These are phyloP conservation scores for Naganishia friedmannii DNA, from an alignment of 768 basidiomycete species.

Conservation along the genomic window DNA sequence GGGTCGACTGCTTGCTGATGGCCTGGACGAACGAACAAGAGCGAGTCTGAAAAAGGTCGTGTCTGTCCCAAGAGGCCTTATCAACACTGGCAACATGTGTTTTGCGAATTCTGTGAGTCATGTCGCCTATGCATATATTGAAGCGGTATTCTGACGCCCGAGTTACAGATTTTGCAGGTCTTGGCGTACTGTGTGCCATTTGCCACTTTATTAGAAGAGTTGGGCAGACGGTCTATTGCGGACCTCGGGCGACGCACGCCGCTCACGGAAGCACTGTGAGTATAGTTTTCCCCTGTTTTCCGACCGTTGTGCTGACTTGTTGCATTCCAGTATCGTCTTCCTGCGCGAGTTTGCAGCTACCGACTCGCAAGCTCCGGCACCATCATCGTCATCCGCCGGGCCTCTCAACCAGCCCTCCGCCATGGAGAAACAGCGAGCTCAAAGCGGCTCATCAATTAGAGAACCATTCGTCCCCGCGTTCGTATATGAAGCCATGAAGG, in stretches of 20 bases:
- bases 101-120: slow-evolving; percentile 77
- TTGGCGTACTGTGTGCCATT: slow-evolving; percentile 88
- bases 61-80: slow-evolving; percentile 62
- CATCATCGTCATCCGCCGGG: not conserved
- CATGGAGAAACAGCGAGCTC: slow-evolving; percentile 20
- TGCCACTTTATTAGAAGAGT: slow-evolving; percentile 68
- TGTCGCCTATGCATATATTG: too few relatives aligned
- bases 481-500: slow-evolving; percentile 88
- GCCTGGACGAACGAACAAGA: slow-evolving; percentile 4
- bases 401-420: slow-evolving; percentile 4
- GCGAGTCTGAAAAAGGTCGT: slow-evolving; percentile 20
- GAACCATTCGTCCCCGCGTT: slow-evolving; percentile 79
- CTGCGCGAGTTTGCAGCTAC: slow-evolving; percentile 66
- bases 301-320: slow-evolving; percentile 37
- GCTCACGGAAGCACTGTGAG: slow-evolving; percentile 56
- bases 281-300: slow-evolving; percentile 8
- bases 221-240: slow-evolving; percentile 60
- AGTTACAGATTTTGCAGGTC: slow-evolving; percentile 66
- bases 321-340: slow-evolving; percentile 56
- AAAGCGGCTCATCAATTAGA: slow-evolving; percentile 32
- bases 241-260: slow-evolving; percentile 52
- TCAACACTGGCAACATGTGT: slow-evolving; percentile 96
- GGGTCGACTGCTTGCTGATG: slow-evolving; percentile 29
- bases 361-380: not conserved
- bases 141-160: not conserved